A percentile compares a stretch with the other conserved stretches of the same genome.
Evolutionary conservation across 768 basidiomycete genomes (phyloP).

Genomic region (Agaricus blazei): DNA sequence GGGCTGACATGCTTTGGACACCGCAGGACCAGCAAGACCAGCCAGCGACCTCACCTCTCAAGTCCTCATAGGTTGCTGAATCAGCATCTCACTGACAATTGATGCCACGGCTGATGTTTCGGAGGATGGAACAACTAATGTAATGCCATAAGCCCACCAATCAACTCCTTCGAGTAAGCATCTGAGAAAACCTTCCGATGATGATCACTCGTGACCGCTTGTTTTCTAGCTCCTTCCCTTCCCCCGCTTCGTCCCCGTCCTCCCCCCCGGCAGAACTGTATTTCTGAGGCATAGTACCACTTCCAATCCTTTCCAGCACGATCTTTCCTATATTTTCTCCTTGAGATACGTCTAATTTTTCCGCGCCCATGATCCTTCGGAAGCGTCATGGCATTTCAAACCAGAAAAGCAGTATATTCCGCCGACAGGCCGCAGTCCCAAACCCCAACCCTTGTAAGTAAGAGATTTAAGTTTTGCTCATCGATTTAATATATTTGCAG

Average conservation of each 20-base stretch:
- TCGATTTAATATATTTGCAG: too few relatives aligned
- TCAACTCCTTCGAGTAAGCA: neutral
- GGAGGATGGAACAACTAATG: too few relatives aligned
- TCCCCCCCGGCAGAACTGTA: neutral
- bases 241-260: neutral
- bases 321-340: neutral
- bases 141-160: too few relatives aligned
- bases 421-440: too few relatives aligned
- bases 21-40: too few relatives aligned
- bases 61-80: neutral
- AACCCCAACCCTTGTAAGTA: too few relatives aligned
- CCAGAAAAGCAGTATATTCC: too few relatives aligned
- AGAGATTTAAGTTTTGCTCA: too few relatives aligned
- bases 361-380: neutral
- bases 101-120: too few relatives aligned
- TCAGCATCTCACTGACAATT: too few relatives aligned
- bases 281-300: neutral
- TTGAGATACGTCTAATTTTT: neutral
- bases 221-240: neutral
- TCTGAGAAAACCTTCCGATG: slow-evolving; percentile 1
- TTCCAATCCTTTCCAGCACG: slow-evolving; percentile 3
- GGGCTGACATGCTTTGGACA: too few relatives aligned
- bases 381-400: too few relatives aligned
- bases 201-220: slow-evolving; percentile 6
- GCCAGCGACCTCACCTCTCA: neutral